Evolutionary conservation across 2,329 filamentous ascomycete genomes (phyloP).

Genomic region (Cladorrhinum sp.): DNA sequence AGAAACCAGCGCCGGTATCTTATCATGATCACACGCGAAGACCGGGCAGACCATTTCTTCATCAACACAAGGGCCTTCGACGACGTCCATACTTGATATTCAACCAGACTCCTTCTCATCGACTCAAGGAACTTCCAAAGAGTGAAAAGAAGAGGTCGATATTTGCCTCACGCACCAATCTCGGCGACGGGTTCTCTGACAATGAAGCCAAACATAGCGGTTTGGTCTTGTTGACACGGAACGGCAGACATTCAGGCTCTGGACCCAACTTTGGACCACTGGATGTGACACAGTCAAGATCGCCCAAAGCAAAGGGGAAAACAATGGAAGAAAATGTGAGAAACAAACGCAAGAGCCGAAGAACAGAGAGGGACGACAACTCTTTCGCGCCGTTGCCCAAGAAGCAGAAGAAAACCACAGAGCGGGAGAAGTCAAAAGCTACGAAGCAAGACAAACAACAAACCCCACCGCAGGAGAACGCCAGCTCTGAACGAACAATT

Average conservation of each 20-base stretch:
- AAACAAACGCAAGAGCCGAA: constrained; percentile 1
- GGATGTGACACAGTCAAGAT: constrained; percentile 24
- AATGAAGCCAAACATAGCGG: constrained; percentile 23
- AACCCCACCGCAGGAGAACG: background rate
- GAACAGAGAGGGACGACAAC: constrained; percentile 12
- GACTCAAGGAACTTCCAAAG: constrained; percentile 25
- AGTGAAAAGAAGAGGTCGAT: background rate
- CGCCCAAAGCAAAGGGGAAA: background rate
- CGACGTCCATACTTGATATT: constrained; percentile 24
- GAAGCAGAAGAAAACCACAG: constrained; percentile 12
- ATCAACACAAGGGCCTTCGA: constrained; percentile 3
- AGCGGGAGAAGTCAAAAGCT: background rate
- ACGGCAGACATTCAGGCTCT: constrained; percentile 12
- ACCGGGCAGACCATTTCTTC: background rate
- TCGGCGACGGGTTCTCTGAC: constrained; percentile 27
- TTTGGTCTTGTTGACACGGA: constrained; percentile 14
- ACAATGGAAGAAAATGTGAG: background rate
- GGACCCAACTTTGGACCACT: constrained; percentile 18
- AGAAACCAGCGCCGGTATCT: background rate
- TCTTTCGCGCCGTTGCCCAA: constrained; percentile 5
- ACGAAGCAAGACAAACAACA: background rate
- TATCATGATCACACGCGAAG: background rate
- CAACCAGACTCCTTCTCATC: constrained; percentile 19
- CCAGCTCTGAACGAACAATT: background rate
- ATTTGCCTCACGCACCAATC: background rate